Evolutionary conservation across 139 green algal species (phyloP).

Genomic region (Volvox reticuliferus): DNA sequence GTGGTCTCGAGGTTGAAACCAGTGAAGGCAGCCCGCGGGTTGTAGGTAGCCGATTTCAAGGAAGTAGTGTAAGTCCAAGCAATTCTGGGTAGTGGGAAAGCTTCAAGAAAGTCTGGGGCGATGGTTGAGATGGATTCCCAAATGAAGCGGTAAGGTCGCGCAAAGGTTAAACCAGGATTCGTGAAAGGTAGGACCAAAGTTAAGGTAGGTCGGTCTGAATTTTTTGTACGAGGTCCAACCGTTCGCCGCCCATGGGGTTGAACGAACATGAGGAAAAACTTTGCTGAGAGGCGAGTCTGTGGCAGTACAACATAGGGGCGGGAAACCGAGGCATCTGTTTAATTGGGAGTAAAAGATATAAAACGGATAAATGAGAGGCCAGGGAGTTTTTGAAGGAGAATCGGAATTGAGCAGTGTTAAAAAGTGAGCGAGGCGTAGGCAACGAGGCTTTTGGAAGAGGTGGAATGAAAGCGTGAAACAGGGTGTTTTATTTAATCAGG

Average conservation of each 20-base stretch:
- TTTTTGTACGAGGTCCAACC: not conserved
- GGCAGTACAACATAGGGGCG: not conserved
- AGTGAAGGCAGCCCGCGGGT: no score
- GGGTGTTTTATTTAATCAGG: no score
- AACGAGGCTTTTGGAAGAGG: no score
- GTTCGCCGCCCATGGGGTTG: not conserved
- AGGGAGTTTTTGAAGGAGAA: no score
- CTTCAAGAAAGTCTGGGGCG: not conserved
- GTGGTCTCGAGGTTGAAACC: no score
- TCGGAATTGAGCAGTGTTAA: no score
- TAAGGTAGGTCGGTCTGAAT: not conserved
- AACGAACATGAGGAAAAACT: not conserved
- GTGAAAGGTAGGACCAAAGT: not conserved
- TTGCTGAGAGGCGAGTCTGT: not conserved
- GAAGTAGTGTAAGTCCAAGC: no score
- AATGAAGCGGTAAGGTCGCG: not conserved
- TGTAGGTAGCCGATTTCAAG: no score
- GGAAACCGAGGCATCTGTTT: not conserved
- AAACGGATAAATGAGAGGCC: not conserved
- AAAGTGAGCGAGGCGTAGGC: no score
- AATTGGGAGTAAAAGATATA: not conserved
- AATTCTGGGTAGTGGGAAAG: no score
- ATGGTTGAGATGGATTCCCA: not conserved
- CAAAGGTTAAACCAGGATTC: not conserved
- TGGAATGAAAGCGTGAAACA: no score